Evolutionary conservation across 176 grass and related monocot genomes (phyloP).

Genomic region (Aegilops sharonensis): DNA sequence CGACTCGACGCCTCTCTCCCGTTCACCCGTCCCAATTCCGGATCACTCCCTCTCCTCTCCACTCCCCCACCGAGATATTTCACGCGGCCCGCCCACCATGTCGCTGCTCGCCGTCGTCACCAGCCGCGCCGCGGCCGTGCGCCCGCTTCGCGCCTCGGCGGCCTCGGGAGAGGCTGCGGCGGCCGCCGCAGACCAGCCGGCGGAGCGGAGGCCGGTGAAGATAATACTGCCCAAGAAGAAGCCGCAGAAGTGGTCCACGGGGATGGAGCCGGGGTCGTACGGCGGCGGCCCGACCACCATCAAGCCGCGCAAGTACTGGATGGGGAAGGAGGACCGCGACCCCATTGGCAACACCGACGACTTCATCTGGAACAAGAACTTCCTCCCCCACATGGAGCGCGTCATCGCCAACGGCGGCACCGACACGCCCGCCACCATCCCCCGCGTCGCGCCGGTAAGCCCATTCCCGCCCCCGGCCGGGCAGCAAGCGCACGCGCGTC

Average conservation of each 20-base stretch:
- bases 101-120: constrained; percentile 42
- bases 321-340: constrained; percentile 81
- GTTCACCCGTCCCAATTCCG: constrained; percentile 27
- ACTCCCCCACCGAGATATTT: constrained; percentile 36
- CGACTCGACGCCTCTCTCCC: not conserved
- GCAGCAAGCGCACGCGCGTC: no score
- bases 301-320: constrained; percentile 89
- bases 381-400: constrained; percentile 71
- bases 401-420: constrained; percentile 55
- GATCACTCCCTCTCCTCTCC: constrained; percentile 4
- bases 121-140: constrained; percentile 21
- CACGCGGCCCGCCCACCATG: constrained; percentile 24
- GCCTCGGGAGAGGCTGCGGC: constrained; percentile 39
- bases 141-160: constrained; percentile 27
- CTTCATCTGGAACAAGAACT: constrained; percentile 99
- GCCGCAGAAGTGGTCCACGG: constrained; percentile 89
- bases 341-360: constrained; percentile 79
- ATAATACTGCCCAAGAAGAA: constrained; percentile 88
- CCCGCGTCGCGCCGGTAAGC: constrained; percentile 32
- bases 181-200: not conserved
- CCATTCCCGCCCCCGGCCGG: no score
- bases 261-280: constrained; percentile 77
- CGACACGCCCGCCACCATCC: constrained; percentile 36
- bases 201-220: constrained; percentile 48
- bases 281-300: constrained; percentile 69